Evolutionary conservation across 306 rosid genomes (phyloP).

Genomic region (Quercus cerris): DNA sequence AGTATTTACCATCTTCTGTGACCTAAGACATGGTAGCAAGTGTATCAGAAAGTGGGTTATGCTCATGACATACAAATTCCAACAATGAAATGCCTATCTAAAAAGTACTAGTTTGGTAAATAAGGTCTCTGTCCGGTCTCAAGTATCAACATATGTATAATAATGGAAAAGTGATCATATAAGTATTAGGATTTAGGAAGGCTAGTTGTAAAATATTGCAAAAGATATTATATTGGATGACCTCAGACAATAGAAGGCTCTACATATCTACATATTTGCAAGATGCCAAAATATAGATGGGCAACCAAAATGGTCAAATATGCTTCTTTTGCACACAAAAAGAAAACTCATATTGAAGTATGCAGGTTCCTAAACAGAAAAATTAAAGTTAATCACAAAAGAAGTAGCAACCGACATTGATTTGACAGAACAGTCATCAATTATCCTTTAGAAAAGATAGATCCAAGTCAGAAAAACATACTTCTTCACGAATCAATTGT

Average conservation of each 20-base stretch:
- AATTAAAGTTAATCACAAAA: not conserved
- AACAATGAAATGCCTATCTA: not conserved
- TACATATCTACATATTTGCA: not conserved
- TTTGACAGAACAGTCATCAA: not conserved
- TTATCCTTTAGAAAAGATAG: not conserved
- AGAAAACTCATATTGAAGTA: not conserved
- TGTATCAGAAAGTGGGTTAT: not conserved
- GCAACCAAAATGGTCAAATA: not conserved
- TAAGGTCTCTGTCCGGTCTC: not conserved
- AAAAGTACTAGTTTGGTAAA: not conserved
- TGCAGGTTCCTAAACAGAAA: not conserved
- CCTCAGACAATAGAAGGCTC: not conserved
- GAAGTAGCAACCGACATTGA: not conserved
- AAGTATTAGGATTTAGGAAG: not conserved
- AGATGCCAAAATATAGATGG: not conserved
- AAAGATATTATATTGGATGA: not conserved
- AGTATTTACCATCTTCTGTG: constrained; percentile 72
- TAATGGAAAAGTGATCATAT: not conserved
- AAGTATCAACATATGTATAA: not conserved
- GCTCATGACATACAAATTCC: not conserved
- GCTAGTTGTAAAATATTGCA: not conserved
- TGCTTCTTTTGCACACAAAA: not conserved
- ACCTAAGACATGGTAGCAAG: constrained; percentile 49
- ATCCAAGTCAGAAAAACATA: constrained; percentile 33
- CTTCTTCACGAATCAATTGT: constrained; percentile 84